These are phyloP conservation scores for Lolium multiflorum DNA, from an alignment of 176 grass and related monocot species.

Conservation along the genomic window DNA sequence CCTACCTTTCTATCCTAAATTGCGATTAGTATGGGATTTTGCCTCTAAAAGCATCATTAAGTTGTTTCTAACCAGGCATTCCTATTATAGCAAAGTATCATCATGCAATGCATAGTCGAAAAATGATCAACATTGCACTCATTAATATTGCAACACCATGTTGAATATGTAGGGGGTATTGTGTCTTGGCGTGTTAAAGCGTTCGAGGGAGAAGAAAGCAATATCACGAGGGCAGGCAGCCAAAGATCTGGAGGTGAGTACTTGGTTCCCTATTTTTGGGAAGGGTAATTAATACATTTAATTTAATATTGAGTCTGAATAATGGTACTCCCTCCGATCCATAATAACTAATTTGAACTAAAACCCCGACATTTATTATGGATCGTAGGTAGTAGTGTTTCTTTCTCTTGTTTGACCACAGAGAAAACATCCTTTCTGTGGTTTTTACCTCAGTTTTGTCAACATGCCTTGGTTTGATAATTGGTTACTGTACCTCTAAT, in stretches of 20 bases:
- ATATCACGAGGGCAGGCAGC: conserved; percentile 74
- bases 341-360: too few species aligned
- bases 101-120: not conserved
- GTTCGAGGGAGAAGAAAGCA: conserved; percentile 68
- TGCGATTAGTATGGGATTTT: conserved; percentile 6
- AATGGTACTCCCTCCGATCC: not conserved
- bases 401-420: conserved; percentile 9
- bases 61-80: not conserved
- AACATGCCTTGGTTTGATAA: not conserved
- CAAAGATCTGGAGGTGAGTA: conserved; percentile 79
- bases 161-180: conserved; percentile 71
- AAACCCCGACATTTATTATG: too few species aligned
- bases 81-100: not conserved
- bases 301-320: not conserved
- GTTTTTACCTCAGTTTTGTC: not conserved
- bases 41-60: not conserved
- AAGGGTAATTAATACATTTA: conserved; percentile 1
- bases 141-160: conserved; percentile 22
- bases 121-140: conserved; percentile 13
- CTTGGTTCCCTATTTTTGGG: conserved; percentile 23
- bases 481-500: not conserved
- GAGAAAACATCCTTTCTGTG: not conserved
- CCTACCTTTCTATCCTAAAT: conserved; percentile 1
- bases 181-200: conserved; percentile 86
- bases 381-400: not conserved